Percentiles rank a stretch among this genome's conserved stretches.
Conservation (phyloP, 192 early-diverging fungal genomes). For the Phycomyces nitens region DNA sequence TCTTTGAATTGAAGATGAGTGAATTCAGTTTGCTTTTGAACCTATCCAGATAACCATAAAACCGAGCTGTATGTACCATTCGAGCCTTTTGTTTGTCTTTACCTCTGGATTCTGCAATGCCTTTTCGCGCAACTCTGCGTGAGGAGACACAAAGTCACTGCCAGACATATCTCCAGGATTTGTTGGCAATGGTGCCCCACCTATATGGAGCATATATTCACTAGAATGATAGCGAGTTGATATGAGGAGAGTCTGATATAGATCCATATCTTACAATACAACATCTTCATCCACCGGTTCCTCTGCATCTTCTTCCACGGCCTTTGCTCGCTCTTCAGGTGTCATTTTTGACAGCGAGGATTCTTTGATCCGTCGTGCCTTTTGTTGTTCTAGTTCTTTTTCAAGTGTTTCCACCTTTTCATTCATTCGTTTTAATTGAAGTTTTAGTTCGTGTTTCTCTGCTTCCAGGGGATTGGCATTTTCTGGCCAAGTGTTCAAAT, state of each 20-base stretch:
- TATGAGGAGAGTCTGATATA: neutral
- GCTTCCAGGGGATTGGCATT: neutral
- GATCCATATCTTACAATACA: conserved; percentile 8
- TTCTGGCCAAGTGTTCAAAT: no score
- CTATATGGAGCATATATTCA: conserved; percentile 14
- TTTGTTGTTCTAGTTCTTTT: neutral
- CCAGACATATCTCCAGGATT: conserved; percentile 11
- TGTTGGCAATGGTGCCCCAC: neutral
- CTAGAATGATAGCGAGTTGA: conserved; percentile 1
- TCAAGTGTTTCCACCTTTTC: neutral
- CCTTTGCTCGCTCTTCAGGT: conserved; percentile 19
- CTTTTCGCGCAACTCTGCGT: conserved; percentile 7
- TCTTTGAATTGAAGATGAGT: conserved; percentile 2
- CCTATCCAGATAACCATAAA: neutral
- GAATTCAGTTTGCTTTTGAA: conserved; percentile 7
- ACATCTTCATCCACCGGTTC: conserved; percentile 6
- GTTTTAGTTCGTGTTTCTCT: neutral
- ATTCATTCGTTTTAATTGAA: neutral
- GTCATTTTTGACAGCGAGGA: conserved; percentile 15
- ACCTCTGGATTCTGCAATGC: conserved; percentile 12
- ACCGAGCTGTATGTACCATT: no score
- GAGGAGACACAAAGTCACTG: conserved; percentile 4
- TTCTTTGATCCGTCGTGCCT: conserved; percentile 4
- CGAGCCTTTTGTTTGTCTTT: no score
- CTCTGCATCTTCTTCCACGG: conserved; percentile 10